Base-by-base conservation (phyloP, 257 asterid species). In the Coffea canephora region DNA sequence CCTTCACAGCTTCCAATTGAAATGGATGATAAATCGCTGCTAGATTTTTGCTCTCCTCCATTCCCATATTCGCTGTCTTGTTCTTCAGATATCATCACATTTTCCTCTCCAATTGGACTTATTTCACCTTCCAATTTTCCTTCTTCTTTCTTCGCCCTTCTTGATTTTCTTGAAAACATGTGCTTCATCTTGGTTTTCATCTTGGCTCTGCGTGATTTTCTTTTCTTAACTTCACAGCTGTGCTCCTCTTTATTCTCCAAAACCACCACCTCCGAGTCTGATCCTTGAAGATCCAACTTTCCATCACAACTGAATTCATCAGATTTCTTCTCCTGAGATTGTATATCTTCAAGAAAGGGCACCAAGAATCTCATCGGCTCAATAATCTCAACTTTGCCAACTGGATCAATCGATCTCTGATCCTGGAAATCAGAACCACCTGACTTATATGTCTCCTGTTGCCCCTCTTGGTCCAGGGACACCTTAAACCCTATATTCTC, bases 101-200 rank as follows among this genome's bases (percentile, higher is more conserved):
- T 69, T 12, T 61, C 79, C 41, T 77, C 87, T 5, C 57, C 52
- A 49, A 52, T 16, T 68, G 73, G 27, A 23, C 55, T 48, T 66
- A 59, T 45, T 52, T 78, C 80, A 36, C 34, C 79, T n/a, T 74
- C 84, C 23, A 55, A 50, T 12, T 52, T 69, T 6, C 36, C 66
- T 6, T 41, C 66, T 46, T 70, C 87, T 39, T 83, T 89, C 81
- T 80, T 87, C 7, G 76, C 55, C 19, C 62, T 69, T 64, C 80
- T 82, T 59, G 86, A 74, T 83, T 82, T 92, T 82, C 79, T 91
- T 12, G 89, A 82, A 4, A 94, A 77, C 16, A 91, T 69, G 79
- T 83, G 84, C 86, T 83, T 89, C 88, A 90, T 81, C 91, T 87
- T 91, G 34, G 88, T 86, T 81, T 86, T 87, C 7, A 94, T 87